Base-by-base conservation (phyloP, 208 protist genomes). In the Trypanosoma scelopori region DNA sequence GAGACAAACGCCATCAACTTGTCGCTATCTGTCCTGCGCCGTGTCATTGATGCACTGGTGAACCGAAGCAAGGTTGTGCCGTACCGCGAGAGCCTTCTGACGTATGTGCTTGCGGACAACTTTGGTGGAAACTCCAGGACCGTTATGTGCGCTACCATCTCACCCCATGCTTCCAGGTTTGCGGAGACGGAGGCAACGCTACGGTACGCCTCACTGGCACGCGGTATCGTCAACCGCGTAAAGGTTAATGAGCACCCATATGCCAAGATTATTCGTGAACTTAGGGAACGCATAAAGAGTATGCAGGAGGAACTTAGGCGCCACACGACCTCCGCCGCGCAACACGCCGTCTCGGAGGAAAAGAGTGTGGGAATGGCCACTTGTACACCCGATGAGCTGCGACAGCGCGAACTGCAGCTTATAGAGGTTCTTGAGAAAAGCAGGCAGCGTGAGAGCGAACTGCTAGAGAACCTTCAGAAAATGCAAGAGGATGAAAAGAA, bases 71-170 rank as follows among this genome's bases (percentile, higher is more conserved):
- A 69, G 20, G 63, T 87, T 7, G 73, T 90, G 13, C 86, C 84
- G 3, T 91, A 90, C 62, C 79, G 95, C 5, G 88, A 97, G 53
- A 92, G 81, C 28, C 76, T 95, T n/a, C 81, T 98, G 3, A 98
- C 95, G n/a, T 89, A 92, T 66, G 78, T 97, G 2, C 70, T 97
- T 2, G 80, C 84, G 12, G 86, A 90, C 58, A 89, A 90, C 59
- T 82, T 96, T 41, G 84, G 89, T 28, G 89, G 87, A 49, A 92
- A 94, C 57, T 85, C 80, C 43, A 59, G 72, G 22, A 94, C 89
- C 15, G 78, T 87, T 0, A 94, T 96, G 79, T 94, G 93, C 68
- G 87, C 84, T 32, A 97, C 80, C 50, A 66, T 98, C 0, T 92
- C 89, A 1, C 89, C 91, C 18, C 65, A 80, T 20, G 52, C 51